A percentile compares a stretch with the other conserved stretches of the same genome.
phyloP scores from a whole-genome alignment of 768 basidiomycete genomes.

The Xanthoconium stramineum region DNA sequence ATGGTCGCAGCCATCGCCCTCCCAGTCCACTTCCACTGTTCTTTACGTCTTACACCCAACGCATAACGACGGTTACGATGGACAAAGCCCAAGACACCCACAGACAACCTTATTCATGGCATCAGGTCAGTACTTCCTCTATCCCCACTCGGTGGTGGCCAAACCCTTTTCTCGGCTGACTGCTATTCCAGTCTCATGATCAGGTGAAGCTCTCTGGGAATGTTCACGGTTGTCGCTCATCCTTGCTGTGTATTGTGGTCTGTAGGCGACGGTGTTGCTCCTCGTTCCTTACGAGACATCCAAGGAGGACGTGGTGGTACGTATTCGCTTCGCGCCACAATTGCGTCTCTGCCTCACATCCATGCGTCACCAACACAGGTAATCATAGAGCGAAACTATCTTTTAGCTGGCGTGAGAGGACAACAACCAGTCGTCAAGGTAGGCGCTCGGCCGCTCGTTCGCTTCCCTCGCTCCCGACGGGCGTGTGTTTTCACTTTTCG shows the following conservation, averaged over 20 bases:
- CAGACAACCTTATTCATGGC: slow-evolving; percentile 71
- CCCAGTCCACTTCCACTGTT: slow-evolving; percentile 7
- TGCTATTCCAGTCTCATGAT: slow-evolving; percentile 68
- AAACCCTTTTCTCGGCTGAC: slow-evolving; percentile 15
- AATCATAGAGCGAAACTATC: slow-evolving; percentile 64
- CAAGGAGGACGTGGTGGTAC: slow-evolving; percentile 68
- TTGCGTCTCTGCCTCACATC: slow-evolving; percentile 1
- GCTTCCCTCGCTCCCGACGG: neutral
- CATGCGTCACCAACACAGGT: slow-evolving; percentile 42
- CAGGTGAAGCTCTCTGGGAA: slow-evolving; percentile 46
- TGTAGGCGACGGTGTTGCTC: slow-evolving; percentile 71
- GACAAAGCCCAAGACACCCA: slow-evolving; percentile 29
- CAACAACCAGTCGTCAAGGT: slow-evolving; percentile 75
- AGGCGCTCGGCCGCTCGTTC: slow-evolving; percentile 13
- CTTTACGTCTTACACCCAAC: slow-evolving; percentile 13
- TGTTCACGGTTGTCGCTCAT: slow-evolving; percentile 11
- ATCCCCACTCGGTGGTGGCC: slow-evolving; percentile 14
- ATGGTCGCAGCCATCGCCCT: slow-evolving; percentile 16
- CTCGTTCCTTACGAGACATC: slow-evolving; percentile 69
- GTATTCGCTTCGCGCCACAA: slow-evolving; percentile 16
- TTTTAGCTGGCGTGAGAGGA: slow-evolving; percentile 71
- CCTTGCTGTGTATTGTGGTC: slow-evolving; percentile 16
- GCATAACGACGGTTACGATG: slow-evolving; percentile 15
- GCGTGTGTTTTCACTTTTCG: neutral
- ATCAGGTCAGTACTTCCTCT: slow-evolving; percentile 56